Conservation (phyloP, 2,329 filamentous ascomycete species). For the Fusarium armeniacum region DNA sequence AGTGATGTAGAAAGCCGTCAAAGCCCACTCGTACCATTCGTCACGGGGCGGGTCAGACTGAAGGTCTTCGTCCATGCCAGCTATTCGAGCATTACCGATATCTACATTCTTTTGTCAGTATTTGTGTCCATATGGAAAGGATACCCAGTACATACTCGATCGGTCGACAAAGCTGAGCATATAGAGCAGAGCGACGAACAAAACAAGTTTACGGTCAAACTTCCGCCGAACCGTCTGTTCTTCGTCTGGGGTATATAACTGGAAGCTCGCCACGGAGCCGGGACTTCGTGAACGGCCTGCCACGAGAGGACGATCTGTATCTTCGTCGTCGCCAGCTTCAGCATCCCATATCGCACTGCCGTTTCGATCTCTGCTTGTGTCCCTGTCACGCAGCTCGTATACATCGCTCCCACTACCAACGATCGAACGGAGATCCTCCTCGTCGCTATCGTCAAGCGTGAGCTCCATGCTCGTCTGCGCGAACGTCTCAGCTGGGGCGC, state of each 20-base stretch:
- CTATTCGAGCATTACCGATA: slow-evolving; percentile 74
- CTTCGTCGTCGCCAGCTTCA: slow-evolving; percentile 39
- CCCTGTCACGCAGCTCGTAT: slow-evolving; percentile 52
- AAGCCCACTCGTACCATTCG: slow-evolving; percentile 71
- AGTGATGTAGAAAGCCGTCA: slow-evolving; percentile 72
- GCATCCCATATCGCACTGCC: slow-evolving; percentile 40
- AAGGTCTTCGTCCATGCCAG: slow-evolving; percentile 73
- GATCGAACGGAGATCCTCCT: slow-evolving; percentile 54
- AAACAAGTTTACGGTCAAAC: slow-evolving; percentile 81
- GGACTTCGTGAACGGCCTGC: slow-evolving; percentile 45
- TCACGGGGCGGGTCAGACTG: slow-evolving; percentile 62
- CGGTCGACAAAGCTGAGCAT: slow-evolving; percentile 88
- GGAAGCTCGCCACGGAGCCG: slow-evolving; percentile 56
- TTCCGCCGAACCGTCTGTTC: slow-evolving; percentile 78
- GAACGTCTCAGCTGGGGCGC: slow-evolving; percentile 53
- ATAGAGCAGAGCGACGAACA: slow-evolving; percentile 86
- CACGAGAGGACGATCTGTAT: slow-evolving; percentile 42
- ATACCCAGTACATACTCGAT: slow-evolving; percentile 72
- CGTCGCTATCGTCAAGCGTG: slow-evolving; percentile 55
- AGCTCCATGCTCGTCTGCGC: slow-evolving; percentile 58
- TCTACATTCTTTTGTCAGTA: slow-evolving; percentile 56
- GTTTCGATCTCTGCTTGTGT: slow-evolving; percentile 25
- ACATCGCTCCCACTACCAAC: slow-evolving; percentile 51
- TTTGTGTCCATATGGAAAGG: neutral
- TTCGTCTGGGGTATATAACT: slow-evolving; percentile 73